These are phyloP conservation scores for Paraphysoderma sedebokerense DNA, from an alignment of 371 early-diverging fungal species.

Conservation along the genomic window DNA sequence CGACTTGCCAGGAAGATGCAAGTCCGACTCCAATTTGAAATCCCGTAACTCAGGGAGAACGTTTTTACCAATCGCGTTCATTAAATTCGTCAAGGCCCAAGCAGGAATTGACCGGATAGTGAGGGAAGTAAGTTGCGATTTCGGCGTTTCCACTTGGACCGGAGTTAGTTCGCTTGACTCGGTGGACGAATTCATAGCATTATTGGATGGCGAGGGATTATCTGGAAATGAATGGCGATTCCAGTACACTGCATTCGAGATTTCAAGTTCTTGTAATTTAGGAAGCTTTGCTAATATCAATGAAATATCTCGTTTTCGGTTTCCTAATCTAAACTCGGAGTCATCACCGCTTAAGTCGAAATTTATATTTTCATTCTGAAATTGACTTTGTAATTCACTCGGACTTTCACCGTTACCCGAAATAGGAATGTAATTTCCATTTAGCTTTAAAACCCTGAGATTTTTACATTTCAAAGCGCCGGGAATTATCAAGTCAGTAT, in stretches of 20 bases:
- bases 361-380: too few relatives aligned
- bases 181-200: background rate
- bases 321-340: background rate
- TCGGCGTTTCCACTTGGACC: background rate
- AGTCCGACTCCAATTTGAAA: background rate
- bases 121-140: background rate
- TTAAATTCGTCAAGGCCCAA: slow-evolving; percentile 1
- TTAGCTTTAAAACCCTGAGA: background rate
- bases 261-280: background rate
- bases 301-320: background rate
- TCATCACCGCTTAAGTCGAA: too few relatives aligned
- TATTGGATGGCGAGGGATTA: too few relatives aligned
- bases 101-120: background rate
- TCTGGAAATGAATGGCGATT: background rate
- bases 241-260: background rate
- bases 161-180: background rate
- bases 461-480: background rate
- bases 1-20: background rate
- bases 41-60: background rate
- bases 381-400: background rate
- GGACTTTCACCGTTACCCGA: background rate
- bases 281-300: background rate
- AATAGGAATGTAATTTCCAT: background rate
- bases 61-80: background rate
- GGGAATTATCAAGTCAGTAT: background rate